Conservation (phyloP, 2,329 filamentous ascomycete species). For the Arthrobotrys pseudoclavata region DNA sequence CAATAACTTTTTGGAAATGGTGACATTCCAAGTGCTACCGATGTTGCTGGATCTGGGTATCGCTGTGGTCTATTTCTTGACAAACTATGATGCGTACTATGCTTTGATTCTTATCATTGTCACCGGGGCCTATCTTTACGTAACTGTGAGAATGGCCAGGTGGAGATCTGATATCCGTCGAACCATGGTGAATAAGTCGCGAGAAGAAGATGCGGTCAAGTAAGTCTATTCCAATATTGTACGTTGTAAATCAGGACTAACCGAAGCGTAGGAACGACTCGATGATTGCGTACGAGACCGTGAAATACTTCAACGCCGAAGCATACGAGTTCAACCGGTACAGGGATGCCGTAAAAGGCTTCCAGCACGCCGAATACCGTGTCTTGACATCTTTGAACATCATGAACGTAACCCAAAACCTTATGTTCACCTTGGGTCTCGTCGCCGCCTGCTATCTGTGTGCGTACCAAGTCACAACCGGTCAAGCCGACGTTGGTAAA, state of each 20-base stretch:
- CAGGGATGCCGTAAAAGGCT: slow-evolving; percentile 77
- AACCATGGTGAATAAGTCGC: slow-evolving; percentile 93
- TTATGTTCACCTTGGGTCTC: slow-evolving; percentile 83
- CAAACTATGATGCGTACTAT: slow-evolving; percentile 87
- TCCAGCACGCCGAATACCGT: slow-evolving; percentile 80
- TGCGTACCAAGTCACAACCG: slow-evolving; percentile 80
- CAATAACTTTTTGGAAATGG: slow-evolving; percentile 95
- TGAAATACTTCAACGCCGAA: slow-evolving; percentile 91
- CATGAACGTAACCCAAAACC: slow-evolving; percentile 84
- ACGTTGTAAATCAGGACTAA: background rate
- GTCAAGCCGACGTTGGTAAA: slow-evolving; percentile 75
- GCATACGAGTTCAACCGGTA: slow-evolving; percentile 82
- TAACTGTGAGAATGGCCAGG: slow-evolving; percentile 95
- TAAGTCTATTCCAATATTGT: slow-evolving; percentile 65
- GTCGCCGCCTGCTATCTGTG: slow-evolving; percentile 79
- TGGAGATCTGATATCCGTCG: slow-evolving; percentile 91
- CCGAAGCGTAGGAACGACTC: slow-evolving; percentile 79
- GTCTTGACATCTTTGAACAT: slow-evolving; percentile 82
- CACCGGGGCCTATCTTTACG: slow-evolving; percentile 95
- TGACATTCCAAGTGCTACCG: slow-evolving; percentile 94
- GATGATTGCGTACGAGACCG: slow-evolving; percentile 97
- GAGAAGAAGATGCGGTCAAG: slow-evolving; percentile 97
- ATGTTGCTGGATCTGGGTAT: slow-evolving; percentile 92
- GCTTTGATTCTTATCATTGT: slow-evolving; percentile 89
- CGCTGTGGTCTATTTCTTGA: slow-evolving; percentile 84